Base-by-base conservation (phyloP, 202 grass and related monocot genomes). In the Carex arenaria region DNA sequence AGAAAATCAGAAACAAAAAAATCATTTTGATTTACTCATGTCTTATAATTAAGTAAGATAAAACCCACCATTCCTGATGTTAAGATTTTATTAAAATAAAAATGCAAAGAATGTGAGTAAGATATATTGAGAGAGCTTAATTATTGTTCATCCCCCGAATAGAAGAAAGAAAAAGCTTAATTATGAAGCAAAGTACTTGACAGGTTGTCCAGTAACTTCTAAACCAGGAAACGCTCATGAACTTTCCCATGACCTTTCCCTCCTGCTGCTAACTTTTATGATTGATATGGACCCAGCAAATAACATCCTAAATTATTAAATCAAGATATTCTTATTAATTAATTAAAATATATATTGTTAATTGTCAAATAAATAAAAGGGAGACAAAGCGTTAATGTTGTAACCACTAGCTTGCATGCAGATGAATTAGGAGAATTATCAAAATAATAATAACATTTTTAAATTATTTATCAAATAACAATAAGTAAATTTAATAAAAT, bases 141-240 rank as follows among this genome's bases (percentile, higher is more conserved):
- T 75, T 32, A 75, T 75, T 22, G 49, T 75, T 32, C 72, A 75
- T 55, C 26, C 72, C 11, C 12, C 43, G 52, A 76, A 57, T 76
- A 66, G 47, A 66, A 52, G 22, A 32, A 65, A 67, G 67, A 60
- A 65, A 51, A 51, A 36, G 40, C 80, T 82, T 67, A 67, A 82
- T 82, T 51, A 82, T 66, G 62, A 82, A 82, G 80, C 61, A 82
- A 82, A 68, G 80, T 67, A 82, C 62, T 76, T 54, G 80, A 82
- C 62, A 82, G 62, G 62, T 32, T 82, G 80, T 45, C 61, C 62
- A 17, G 79, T 82, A 68, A 82, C 80, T 82, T 82, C 80, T 49
- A 68, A 82, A 68, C 62, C 80, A 66, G 61, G 80, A 82, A 82
- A 68, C 13, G 64, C 80, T 82, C 63, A 68, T 82, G 61, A 82